These are phyloP conservation scores for Irpex rosettiformis DNA, from an alignment of 1,284 basidiomycete species.

Conservation along the genomic window DNA sequence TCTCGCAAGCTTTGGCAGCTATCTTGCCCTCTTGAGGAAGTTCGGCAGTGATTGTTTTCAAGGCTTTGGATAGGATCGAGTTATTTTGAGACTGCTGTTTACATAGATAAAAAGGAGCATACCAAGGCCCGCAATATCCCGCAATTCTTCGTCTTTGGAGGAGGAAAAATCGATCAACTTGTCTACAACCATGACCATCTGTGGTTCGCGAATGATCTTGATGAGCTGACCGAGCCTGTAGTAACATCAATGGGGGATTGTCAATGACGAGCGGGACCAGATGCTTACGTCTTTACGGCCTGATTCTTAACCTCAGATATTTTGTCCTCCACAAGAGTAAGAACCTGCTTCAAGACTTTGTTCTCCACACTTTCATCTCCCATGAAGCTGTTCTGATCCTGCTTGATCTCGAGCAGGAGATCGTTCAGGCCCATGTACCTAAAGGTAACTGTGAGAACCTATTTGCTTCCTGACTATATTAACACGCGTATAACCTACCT, in stretches of 20 bases:
- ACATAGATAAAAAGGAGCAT: constrained; percentile 23
- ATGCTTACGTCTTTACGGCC: constrained; percentile 84
- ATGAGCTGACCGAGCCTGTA: constrained; percentile 80
- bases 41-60: constrained; percentile 94
- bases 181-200: constrained; percentile 86
- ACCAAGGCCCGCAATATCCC: constrained; percentile 95
- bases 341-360: constrained; percentile 77
- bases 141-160: constrained; percentile 83
- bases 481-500: constrained; percentile 41
- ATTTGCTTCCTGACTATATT: constrained; percentile 16
- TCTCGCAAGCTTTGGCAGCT: constrained; percentile 77
- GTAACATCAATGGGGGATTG: background rate
- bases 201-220: constrained; percentile 78
- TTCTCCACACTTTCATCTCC: constrained; percentile 83
- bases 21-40: constrained; percentile 79
- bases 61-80: constrained; percentile 44
- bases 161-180: constrained; percentile 82
- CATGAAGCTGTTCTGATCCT: constrained; percentile 63
- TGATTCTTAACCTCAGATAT: constrained; percentile 99
- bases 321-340: constrained; percentile 85
- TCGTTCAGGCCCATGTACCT: constrained; percentile 97
- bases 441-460: constrained; percentile 9
- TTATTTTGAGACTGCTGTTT: constrained; percentile 1
- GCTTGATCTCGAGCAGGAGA: constrained; percentile 81
- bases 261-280: background rate